phyloP scores from a whole-genome alignment of 257 asterid species.

The Verbascum thapsus region DNA sequence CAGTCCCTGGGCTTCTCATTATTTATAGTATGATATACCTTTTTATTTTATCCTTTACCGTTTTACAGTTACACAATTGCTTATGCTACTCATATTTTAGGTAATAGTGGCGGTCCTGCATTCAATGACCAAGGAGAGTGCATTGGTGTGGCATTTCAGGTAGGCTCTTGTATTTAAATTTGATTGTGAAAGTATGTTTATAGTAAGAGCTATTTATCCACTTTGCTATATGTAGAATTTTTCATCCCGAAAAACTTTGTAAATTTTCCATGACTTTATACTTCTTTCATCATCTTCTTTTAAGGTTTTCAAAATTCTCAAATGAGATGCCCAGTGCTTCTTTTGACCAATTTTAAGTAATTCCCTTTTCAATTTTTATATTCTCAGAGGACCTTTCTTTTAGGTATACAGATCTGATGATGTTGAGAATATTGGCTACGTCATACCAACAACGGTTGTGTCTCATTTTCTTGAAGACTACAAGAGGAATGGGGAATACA shows the following conservation, averaged over 20 bases:
- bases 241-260: slow-evolving; percentile 14
- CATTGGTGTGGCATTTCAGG: slow-evolving; percentile 99
- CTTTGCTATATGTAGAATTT: slow-evolving; percentile 16
- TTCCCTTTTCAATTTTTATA: slow-evolving; percentile 17
- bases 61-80: slow-evolving; percentile 21
- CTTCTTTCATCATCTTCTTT: slow-evolving; percentile 23
- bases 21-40: neutral
- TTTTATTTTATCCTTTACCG: no score
- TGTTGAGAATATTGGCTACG: slow-evolving; percentile 92
- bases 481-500: slow-evolving; percentile 77
- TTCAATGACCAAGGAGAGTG: slow-evolving; percentile 96
- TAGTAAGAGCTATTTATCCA: slow-evolving; percentile 18
- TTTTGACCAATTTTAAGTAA: no score
- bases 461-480: slow-evolving; percentile 97
- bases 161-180: slow-evolving; percentile 31
- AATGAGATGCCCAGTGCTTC: no score
- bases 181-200: neutral
- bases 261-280: slow-evolving; percentile 1
- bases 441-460: slow-evolving; percentile 88
- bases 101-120: slow-evolving; percentile 99
- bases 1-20: slow-evolving; percentile 2
- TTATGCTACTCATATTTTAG: slow-evolving; percentile 45
- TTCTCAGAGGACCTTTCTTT: slow-evolving; percentile 48
- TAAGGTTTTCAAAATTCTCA: no score
- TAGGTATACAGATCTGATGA: slow-evolving; percentile 98